Evolutionary conservation across 177 flowering plant species (phyloP), one percentile per base, ranked within the genome.

Genomic region (Tripterygium wilfordii): DNA sequence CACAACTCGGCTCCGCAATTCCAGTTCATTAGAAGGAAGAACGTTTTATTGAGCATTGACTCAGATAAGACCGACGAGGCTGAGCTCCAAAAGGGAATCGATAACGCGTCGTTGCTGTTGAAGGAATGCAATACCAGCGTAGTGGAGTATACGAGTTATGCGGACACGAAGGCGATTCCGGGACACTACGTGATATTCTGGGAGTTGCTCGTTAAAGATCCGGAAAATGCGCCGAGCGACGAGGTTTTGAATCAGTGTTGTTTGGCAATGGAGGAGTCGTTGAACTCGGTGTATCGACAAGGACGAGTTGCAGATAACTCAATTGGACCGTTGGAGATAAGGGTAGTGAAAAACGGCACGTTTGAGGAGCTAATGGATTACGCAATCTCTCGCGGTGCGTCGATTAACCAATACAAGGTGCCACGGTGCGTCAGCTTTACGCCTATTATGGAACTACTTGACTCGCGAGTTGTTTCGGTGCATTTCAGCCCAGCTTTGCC

Each of bases 81-180:
- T 0, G 92, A 87, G 74, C 54, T 87, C 16, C 96, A 87, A 49
- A 66, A 65, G 32, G 96, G 84, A 0, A 71, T 87, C 9, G 85
- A 82, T 10, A 77, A 64, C 33, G 91, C 91, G 0, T 67, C 70
- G 0, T 5, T 19, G 10, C 49, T 76, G 7, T 49, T 86, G 6
- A n/a, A 35, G 0, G 67, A 57, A n/a, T 78, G 64, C 69, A 64
- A 71, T 48, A 58, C 82, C 5, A 66, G 65, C 28, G 77, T 85
- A 31, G 83, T 75, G 2, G 96, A 87, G 70, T 87, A 88, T 85
- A 88, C 96, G 2, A 88, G 96, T 67, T 77, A 58, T 24, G 91
- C 87, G 0, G 91, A 88, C 53, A 77, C 87, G 1, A 77, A 64
- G 20, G 64, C 75, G 0, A 82, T 85, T 22, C 96, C 96, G 0